Evolutionary conservation across 1,284 basidiomycete genomes (phyloP).

Genomic region (Tylopilus sp.): DNA sequence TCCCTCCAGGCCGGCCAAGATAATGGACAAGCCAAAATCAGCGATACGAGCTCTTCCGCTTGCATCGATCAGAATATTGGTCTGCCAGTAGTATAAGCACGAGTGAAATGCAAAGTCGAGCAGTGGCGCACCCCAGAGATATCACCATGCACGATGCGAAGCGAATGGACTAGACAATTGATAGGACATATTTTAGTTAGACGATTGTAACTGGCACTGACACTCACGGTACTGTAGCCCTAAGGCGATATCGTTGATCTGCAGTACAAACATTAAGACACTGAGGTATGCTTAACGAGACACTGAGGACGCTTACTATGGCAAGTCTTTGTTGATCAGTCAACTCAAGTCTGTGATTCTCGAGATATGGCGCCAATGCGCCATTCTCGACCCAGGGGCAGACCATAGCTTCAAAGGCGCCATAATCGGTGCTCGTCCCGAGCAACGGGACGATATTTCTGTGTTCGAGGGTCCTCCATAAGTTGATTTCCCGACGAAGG

Average conservation of each 20-base stretch:
- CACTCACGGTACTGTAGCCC: conserved; percentile 38
- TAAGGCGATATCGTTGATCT: conserved; percentile 40
- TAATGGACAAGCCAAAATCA: conserved; percentile 19
- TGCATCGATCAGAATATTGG: conserved; percentile 30
- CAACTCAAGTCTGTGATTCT: conserved; percentile 12
- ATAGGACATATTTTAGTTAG: no score
- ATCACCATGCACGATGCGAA: conserved; percentile 37
- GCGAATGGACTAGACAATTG: conserved; percentile 31
- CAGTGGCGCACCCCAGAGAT: conserved; percentile 39
- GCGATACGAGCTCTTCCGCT: conserved; percentile 36
- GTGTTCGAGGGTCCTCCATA: conserved; percentile 37
- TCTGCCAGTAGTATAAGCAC: conserved; percentile 9
- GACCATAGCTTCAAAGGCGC: conserved; percentile 39
- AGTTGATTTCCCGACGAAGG: conserved; percentile 38
- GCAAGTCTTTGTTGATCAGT: conserved; percentile 20
- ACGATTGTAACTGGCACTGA: no score
- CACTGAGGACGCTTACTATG: conserved; percentile 24
- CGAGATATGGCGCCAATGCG: conserved; percentile 27
- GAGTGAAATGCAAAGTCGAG: not conserved
- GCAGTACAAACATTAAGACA: not conserved
- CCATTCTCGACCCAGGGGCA: conserved; percentile 43
- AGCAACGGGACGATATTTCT: conserved; percentile 38
- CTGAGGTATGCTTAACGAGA: not conserved
- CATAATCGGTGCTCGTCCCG: conserved; percentile 35
- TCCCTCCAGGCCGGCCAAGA: no score